Percentiles rank a stretch among this genome's conserved stretches.
These are phyloP conservation scores for Colletotrichum viniferum DNA, from an alignment of 2,329 filamentous ascomycete genomes.

Conservation along the genomic window DNA sequence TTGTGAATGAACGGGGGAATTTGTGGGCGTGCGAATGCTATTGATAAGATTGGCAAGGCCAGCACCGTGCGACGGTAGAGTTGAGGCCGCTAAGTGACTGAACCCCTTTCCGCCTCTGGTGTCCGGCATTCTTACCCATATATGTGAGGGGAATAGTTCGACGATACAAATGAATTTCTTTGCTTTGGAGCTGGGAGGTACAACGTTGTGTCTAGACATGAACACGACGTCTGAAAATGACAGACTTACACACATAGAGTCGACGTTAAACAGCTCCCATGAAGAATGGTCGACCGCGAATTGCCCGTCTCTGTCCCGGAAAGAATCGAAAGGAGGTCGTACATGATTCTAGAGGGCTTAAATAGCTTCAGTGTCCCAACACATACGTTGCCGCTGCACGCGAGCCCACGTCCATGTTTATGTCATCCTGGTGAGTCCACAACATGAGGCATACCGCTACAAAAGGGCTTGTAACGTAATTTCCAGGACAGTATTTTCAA, in stretches of 20 bases:
- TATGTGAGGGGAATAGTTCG: not conserved
- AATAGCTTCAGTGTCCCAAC: not conserved
- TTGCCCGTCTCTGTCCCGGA: not conserved
- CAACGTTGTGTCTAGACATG: not conserved
- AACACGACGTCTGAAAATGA: not conserved
- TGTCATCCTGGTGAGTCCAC: not conserved
- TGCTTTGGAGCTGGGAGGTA: not conserved
- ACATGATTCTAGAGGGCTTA: not conserved
- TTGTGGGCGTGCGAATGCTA: not conserved
- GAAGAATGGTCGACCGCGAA: too few species aligned
- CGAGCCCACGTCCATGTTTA: too few species aligned
- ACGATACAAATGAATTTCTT: not conserved
- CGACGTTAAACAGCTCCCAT: not conserved
- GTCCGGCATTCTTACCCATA: not conserved
- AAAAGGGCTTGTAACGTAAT: not conserved
- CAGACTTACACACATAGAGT: not conserved
- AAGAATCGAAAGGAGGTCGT: not conserved
- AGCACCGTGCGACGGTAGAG: not conserved
- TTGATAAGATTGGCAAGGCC: not conserved
- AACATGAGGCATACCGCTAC: fast-evolving
- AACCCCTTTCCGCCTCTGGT: not conserved
- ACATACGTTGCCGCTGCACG: not conserved
- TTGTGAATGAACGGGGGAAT: too few species aligned
- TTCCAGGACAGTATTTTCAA: fast-evolving
- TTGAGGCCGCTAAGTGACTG: not conserved